Evolutionary conservation across 2,329 filamentous ascomycete genomes (phyloP).

Genomic region (Diaporthe sp.): DNA sequence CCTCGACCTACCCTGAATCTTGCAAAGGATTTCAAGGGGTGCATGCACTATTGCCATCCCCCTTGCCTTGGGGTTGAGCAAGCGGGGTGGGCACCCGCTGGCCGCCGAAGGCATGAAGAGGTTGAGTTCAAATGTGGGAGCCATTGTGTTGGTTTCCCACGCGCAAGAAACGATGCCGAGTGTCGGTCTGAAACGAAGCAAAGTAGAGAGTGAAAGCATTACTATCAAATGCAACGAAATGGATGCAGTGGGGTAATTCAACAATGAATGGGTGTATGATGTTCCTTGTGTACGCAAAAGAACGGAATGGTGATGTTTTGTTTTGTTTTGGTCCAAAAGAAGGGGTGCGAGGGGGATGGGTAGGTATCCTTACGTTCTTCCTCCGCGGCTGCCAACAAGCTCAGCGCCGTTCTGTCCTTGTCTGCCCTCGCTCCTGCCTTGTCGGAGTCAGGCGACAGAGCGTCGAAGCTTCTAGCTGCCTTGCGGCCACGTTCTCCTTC

Average conservation of each 20-base stretch:
- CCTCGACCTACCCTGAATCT: background rate
- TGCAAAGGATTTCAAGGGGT: background rate
- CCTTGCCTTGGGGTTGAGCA: background rate
- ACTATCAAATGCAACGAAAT: background rate
- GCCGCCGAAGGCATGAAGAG: background rate
- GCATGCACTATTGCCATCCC: background rate
- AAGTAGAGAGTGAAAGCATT: background rate
- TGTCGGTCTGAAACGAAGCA: background rate
- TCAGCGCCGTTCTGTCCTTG: conserved; percentile 63
- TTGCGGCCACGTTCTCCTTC: conserved; percentile 75
- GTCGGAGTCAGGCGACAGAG: conserved; percentile 53
- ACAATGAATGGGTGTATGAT: conserved; percentile 9
- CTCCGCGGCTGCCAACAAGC: conserved; percentile 80
- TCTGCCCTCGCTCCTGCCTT: conserved; percentile 42
- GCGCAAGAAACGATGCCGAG: background rate
- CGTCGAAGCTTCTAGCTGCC: conserved; percentile 62
- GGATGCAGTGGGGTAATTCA: background rate
- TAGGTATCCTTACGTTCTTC: conserved; percentile 77
- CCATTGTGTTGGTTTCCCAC: background rate
- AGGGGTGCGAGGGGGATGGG: background rate
- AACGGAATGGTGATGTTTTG: background rate
- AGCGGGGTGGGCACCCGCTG: background rate
- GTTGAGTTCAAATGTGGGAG: background rate
- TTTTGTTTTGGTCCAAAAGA: background rate
- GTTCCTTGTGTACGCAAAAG: background rate